Percentiles rank a stretch among this genome's conserved stretches.
Conservation (phyloP, 345 rosid species). For the Camelina sativa region DNA sequence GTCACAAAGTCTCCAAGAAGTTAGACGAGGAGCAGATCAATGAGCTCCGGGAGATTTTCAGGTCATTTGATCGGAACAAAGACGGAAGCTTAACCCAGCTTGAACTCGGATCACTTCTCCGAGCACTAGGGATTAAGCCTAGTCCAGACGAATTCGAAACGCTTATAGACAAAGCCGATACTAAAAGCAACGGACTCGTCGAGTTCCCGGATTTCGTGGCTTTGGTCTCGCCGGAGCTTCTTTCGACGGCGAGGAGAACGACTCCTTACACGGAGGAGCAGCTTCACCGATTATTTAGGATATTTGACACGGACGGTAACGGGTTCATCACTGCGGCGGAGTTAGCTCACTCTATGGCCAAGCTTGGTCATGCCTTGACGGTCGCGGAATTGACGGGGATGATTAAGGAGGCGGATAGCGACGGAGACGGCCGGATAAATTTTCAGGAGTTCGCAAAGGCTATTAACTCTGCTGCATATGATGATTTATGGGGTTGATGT, state of each 20-base stretch:
- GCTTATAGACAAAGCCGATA: conserved; percentile 73
- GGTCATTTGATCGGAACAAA: conserved; percentile 81
- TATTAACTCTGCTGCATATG: conserved; percentile 87
- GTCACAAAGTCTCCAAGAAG: conserved; percentile 55
- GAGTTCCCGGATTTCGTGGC: conserved; percentile 87
- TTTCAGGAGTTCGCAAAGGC: conserved; percentile 81
- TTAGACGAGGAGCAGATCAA: conserved; percentile 78
- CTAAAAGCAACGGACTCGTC: conserved; percentile 79
- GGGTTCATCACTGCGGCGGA: conserved; percentile 86
- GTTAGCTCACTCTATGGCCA: conserved; percentile 89
- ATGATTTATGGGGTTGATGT: conserved; percentile 72
- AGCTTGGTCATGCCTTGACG: conserved; percentile 77
- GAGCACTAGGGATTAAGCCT: conserved; percentile 76
- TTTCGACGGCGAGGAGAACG: conserved; percentile 52
- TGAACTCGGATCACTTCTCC: conserved; percentile 84
- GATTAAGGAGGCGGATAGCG: conserved; percentile 94
- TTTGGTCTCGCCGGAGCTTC: conserved; percentile 77
- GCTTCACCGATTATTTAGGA: conserved; percentile 63
- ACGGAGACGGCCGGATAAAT: conserved; percentile 87
- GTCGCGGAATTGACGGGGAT: conserved; percentile 86
- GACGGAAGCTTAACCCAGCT: conserved; percentile 91
- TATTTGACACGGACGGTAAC: conserved; percentile 79
- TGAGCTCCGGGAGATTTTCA: conserved; percentile 80
- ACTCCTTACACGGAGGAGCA: conserved; percentile 84
- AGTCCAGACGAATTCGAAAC: conserved; percentile 76